Percentiles rank a stretch among this genome's conserved stretches.
Evolutionary conservation across 305 asterid species (phyloP).

Genomic region (Euphrasia arctica): DNA sequence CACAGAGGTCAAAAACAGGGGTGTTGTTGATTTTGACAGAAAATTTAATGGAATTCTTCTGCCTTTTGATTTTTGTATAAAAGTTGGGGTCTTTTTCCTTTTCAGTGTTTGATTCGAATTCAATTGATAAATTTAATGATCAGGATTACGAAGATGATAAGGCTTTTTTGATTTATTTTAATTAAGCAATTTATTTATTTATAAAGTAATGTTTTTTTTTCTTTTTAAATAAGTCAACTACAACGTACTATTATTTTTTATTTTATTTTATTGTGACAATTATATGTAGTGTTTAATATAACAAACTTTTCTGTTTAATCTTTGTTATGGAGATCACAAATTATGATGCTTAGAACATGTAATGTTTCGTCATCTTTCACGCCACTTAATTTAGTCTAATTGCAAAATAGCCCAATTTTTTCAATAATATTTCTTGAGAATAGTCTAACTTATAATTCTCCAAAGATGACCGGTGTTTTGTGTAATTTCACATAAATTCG

Average conservation of each 20-base stretch:
- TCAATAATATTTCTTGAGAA: not conserved
- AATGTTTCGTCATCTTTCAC: no score
- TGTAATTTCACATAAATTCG: not conserved
- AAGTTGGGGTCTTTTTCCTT: slow-evolving; percentile 26
- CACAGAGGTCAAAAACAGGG: slow-evolving; percentile 30
- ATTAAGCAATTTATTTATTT: no score
- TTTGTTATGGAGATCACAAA: no score
- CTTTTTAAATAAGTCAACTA: no score
- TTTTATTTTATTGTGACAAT: not conserved
- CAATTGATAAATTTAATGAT: slow-evolving; percentile 12
- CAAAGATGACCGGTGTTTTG: not conserved
- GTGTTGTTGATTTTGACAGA: slow-evolving; percentile 14
- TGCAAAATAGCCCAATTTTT: not conserved
- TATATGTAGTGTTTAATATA: no score
- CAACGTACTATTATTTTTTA: not conserved
- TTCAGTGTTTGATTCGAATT: slow-evolving; percentile 13
- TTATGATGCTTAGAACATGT: no score
- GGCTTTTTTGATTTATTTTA: slow-evolving; percentile 17
- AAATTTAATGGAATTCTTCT: slow-evolving; percentile 12
- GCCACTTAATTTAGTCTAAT: not conserved
- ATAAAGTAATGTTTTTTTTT: no score
- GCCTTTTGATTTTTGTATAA: slow-evolving; percentile 22
- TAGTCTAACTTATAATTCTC: no score
- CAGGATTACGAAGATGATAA: slow-evolving; percentile 9
- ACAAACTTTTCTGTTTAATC: no score